Conservation (phyloP, 2,329 filamentous ascomycete species). For the Claviceps spartinae region DNA sequence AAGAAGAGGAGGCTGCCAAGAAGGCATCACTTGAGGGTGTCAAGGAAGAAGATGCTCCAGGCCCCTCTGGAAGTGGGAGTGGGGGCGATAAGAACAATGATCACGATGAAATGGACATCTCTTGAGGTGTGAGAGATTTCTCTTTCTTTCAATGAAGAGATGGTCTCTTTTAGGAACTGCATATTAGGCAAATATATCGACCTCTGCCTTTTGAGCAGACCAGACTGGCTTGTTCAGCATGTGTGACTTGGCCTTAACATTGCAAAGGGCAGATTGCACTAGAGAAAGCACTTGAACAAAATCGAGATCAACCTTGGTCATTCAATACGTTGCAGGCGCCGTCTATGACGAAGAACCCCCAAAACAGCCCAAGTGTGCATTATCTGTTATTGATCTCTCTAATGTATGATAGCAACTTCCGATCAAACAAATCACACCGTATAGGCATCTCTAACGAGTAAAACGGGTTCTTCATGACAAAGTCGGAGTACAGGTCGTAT, state of each 20-base stretch:
- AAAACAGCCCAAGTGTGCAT: background rate
- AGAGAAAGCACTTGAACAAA: too few relatives aligned
- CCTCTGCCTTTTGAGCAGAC: background rate
- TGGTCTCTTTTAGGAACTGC: slow-evolving; percentile 20
- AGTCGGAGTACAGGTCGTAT: slow-evolving; percentile 92
- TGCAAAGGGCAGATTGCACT: background rate
- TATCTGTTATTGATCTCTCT: slow-evolving; percentile 52
- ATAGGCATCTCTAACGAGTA: slow-evolving; percentile 97
- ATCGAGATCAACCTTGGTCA: background rate
- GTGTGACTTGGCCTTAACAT: background rate
- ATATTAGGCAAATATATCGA: slow-evolving; percentile 4
- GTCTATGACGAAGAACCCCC: background rate
- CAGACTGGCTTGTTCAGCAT: background rate
- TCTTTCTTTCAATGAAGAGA: background rate
- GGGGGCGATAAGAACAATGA: slow-evolving; percentile 42
- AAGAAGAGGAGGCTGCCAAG: slow-evolving; percentile 57
- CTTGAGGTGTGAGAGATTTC: slow-evolving; percentile 24
- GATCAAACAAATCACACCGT: slow-evolving; percentile 87
- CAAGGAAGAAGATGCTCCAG: slow-evolving; percentile 62
- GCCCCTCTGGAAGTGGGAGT: slow-evolving; percentile 29
- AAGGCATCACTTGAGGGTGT: slow-evolving; percentile 72
- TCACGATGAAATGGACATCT: slow-evolving; percentile 58
- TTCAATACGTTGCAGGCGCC: background rate
- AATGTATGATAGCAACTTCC: slow-evolving; percentile 69
- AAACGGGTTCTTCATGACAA: slow-evolving; percentile 99